A percentile compares a stretch with the other conserved stretches of the same genome.
phyloP scores from a whole-genome alignment of 148 eudicot genomes.

The Rhododendron williamsianum region DNA sequence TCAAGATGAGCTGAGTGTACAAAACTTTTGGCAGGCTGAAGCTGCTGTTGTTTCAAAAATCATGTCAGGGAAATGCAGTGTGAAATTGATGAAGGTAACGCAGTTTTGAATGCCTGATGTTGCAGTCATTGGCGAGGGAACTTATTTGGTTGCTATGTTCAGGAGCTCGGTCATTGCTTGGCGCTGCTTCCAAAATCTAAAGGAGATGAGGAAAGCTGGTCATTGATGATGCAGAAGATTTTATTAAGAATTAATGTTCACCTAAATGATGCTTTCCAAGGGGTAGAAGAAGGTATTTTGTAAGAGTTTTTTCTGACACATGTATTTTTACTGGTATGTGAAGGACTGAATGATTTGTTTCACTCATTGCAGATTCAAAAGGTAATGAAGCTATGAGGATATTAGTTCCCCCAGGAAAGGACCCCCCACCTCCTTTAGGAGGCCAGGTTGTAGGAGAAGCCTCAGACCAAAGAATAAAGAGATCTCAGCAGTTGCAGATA shows the following conservation, averaged over 20 bases:
- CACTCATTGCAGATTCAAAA: conserved; percentile 45
- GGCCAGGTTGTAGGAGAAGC: conserved; percentile 33
- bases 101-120: conserved; percentile 9
- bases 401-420: conserved; percentile 73
- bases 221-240: conserved; percentile 73
- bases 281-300: conserved; percentile 74
- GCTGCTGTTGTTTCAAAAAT: conserved; percentile 65
- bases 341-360: conserved; percentile 6
- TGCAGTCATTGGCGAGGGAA: background rate
- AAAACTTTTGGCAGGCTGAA: conserved; percentile 58
- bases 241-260: conserved; percentile 45
- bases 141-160: conserved; percentile 21
- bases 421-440: conserved; percentile 69
- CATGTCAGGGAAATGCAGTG: conserved; percentile 54
- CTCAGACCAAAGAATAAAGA: conserved; percentile 31
- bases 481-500: conserved; percentile 47
- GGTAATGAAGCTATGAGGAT: conserved; percentile 38
- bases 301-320: background rate
- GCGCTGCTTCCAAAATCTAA: conserved; percentile 79
- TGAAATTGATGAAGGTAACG: conserved; percentile 46
- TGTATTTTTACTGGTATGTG: conserved; percentile 7
- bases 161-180: conserved; percentile 77
- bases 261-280: conserved; percentile 71
- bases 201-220: conserved; percentile 90
- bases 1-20: conserved; percentile 18